phyloP scores from a whole-genome alignment of 1,139 yeast genomes.

The Taphrina populina region DNA sequence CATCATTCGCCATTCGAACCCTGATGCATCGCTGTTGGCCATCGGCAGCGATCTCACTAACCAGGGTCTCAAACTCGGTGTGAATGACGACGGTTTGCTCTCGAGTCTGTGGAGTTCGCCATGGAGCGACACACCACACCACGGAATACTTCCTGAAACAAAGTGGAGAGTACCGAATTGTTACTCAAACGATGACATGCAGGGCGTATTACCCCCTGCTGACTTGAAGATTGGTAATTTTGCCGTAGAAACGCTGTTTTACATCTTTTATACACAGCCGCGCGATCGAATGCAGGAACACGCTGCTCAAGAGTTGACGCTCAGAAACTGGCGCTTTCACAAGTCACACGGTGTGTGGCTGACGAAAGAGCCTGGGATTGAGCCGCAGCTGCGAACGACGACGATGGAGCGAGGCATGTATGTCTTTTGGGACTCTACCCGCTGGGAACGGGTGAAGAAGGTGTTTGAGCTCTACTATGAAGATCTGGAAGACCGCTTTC shows the following conservation, averaged over 20 bases:
- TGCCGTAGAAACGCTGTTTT: constrained; percentile 89
- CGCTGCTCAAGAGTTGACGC: constrained; percentile 81
- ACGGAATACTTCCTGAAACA: constrained; percentile 56
- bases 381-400: constrained; percentile 79
- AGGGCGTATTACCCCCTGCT: constrained; percentile 53
- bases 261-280: constrained; percentile 90
- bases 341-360: constrained; percentile 95
- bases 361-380: constrained; percentile 87
- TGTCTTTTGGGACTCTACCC: constrained; percentile 90
- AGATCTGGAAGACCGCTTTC: constrained; percentile 36
- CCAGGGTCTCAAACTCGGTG: constrained; percentile 62
- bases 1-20: constrained; percentile 65
- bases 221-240: constrained; percentile 73
- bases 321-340: constrained; percentile 95
- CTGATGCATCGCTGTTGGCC: constrained; percentile 67
- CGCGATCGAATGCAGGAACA: constrained; percentile 90
- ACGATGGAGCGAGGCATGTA: constrained; percentile 94
- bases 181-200: constrained; percentile 50
- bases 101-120: constrained; percentile 26
- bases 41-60: constrained; percentile 80
- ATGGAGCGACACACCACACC: constrained; percentile 10
- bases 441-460: constrained; percentile 86
- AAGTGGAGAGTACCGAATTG: constrained; percentile 64
- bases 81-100: constrained; percentile 44
- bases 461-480: constrained; percentile 37